phyloP scores from a whole-genome alignment of 2,329 filamentous ascomycete species.

The Fusarium floridanum region DNA sequence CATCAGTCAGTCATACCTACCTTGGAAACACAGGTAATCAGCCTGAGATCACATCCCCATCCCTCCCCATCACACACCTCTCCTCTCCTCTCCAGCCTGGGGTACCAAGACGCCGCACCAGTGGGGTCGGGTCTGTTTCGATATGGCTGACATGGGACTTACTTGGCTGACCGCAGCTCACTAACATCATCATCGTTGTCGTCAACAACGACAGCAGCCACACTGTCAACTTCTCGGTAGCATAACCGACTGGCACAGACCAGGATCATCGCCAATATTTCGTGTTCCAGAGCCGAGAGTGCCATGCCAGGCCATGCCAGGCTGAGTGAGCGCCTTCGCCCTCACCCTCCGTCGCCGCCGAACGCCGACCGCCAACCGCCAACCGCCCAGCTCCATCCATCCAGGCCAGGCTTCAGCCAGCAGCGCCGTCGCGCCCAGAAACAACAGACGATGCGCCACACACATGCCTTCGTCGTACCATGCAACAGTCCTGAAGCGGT shows the following conservation, averaged over 20 bases:
- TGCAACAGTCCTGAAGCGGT: conserved; percentile 41
- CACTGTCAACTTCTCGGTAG: conserved; percentile 16
- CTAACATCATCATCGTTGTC: conserved; percentile 1
- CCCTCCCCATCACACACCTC: neutral
- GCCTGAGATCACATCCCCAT: neutral
- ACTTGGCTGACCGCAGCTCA: neutral
- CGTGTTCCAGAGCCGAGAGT: conserved; percentile 5
- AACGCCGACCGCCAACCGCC: conserved; percentile 7
- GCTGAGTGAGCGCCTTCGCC: neutral
- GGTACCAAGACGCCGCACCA: neutral
- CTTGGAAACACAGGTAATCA: neutral
- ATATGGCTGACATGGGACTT: conserved; percentile 8
- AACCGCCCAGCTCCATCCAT: conserved; percentile 5
- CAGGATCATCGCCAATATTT: conserved; percentile 2
- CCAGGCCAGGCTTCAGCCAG: conserved; percentile 15
- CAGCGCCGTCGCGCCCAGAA: neutral
- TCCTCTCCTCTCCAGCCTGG: neutral
- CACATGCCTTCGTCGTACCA: conserved; percentile 40
- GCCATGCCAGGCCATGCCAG: conserved; percentile 6
- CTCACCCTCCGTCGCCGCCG: neutral
- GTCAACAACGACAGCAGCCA: neutral
- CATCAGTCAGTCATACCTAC: neutral
- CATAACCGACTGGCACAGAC: conserved; percentile 29
- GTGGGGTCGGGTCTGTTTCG: neutral
- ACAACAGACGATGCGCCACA: conserved; percentile 32